These are phyloP conservation scores for Tylopilus cervinicoccineus DNA, from an alignment of 768 basidiomycete genomes.

Conservation along the genomic window DNA sequence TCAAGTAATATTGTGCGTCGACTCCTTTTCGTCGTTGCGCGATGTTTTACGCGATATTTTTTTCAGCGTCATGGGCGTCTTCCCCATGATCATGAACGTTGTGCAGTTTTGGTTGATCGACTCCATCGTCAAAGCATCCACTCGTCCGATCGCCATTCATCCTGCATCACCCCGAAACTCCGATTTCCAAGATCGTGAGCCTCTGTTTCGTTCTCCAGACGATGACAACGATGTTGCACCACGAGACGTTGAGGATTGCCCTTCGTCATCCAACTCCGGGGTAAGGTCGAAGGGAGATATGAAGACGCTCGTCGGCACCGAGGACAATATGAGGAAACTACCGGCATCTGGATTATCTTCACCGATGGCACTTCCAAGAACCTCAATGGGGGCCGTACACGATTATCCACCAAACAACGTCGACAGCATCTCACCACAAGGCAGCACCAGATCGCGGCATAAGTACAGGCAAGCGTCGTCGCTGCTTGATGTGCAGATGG, in stretches of 20 bases:
- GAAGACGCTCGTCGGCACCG: constrained; percentile 17
- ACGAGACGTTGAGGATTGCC: constrained; percentile 47
- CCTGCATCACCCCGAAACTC: constrained; percentile 36
- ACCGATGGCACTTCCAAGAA: constrained; percentile 9
- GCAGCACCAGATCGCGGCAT: constrained; percentile 24
- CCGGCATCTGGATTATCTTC: constrained; percentile 13
- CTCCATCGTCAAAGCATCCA: constrained; percentile 80
- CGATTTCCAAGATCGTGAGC: constrained; percentile 49
- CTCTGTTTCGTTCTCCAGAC: constrained; percentile 59
- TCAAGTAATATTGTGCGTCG: constrained; percentile 77
- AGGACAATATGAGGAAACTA: constrained; percentile 14
- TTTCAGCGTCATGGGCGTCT: constrained; percentile 80
- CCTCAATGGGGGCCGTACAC: constrained; percentile 13
- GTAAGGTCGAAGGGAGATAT: constrained; percentile 28
- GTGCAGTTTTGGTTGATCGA: constrained; percentile 96
- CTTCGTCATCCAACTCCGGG: constrained; percentile 33
- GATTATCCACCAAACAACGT: constrained; percentile 58
- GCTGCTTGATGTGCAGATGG: constrained; percentile 35
- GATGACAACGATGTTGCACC: constrained; percentile 40
- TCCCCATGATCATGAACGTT: constrained; percentile 86
- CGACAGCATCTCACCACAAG: constrained; percentile 32
- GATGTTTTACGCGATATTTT: constrained; percentile 8
- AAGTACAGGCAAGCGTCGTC: constrained; percentile 32
- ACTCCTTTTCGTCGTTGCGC: neutral
- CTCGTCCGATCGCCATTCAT: constrained; percentile 36